Conservation (phyloP, 2,329 filamentous ascomycete species). For the Fusarium sp. region DNA sequence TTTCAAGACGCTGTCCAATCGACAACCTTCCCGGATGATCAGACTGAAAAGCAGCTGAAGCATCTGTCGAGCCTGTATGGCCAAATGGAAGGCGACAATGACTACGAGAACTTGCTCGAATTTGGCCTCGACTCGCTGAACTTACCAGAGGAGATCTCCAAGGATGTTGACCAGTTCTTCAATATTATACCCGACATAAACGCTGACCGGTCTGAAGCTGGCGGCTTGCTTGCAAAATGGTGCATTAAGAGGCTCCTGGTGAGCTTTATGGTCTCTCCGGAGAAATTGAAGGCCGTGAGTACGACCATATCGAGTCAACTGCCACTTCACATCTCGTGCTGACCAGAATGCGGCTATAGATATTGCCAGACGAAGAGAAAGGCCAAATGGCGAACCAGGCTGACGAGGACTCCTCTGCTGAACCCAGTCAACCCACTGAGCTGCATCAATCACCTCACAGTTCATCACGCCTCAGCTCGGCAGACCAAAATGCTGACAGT, state of each 20-base stretch:
- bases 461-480: too few species aligned
- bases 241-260: neutral
- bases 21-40: too few species aligned
- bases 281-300: neutral
- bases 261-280: neutral
- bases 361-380: too few species aligned
- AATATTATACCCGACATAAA: accelerated
- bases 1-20: neutral
- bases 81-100: neutral
- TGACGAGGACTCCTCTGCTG: too few species aligned
- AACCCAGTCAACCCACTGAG: too few species aligned
- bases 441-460: too few species aligned
- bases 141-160: neutral
- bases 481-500: too few species aligned
- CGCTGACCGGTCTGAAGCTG: neutral
- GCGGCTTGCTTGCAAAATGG: too few species aligned
- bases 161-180: accelerated
- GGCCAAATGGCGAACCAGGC: too few species aligned
- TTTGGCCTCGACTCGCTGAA: neutral
- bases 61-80: neutral
- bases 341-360: neutral
- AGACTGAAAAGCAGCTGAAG: neutral
- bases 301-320: too few species aligned
- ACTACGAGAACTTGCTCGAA: accelerated
- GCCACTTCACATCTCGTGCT: neutral